Conservation (phyloP, 805 yeast species). For the Ogataea nitratoaversa region DNA sequence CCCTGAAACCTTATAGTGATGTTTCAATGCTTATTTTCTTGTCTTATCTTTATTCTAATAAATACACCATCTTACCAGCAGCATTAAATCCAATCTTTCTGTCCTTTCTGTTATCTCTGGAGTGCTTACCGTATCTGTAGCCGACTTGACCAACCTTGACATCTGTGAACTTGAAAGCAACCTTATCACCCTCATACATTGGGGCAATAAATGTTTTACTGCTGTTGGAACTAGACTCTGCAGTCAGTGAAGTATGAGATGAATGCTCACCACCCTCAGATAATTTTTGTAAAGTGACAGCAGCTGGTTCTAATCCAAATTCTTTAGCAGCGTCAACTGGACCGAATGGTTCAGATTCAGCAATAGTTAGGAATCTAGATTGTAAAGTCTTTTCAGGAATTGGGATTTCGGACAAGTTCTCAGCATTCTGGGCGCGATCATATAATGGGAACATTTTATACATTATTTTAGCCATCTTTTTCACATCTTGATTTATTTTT, state of each 20-base stretch:
- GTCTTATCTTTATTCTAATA: conserved; percentile 19
- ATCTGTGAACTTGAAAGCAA: conserved; percentile 68
- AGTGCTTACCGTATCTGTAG: conserved; percentile 83
- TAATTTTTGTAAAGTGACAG: conserved; percentile 65
- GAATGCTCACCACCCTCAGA: conserved; percentile 55
- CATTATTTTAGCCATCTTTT: conserved; percentile 56
- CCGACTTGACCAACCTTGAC: conserved; percentile 85
- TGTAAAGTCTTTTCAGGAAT: conserved; percentile 77
- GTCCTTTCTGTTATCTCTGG: conserved; percentile 85
- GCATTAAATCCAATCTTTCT: conserved; percentile 70
- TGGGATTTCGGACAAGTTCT: conserved; percentile 91
- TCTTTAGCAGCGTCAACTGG: conserved; percentile 91
- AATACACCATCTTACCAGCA: conserved; percentile 50
- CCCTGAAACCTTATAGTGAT: no score
- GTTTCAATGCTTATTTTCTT: not conserved
- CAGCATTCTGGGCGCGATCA: conserved; percentile 44
- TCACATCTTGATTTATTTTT: conserved; percentile 50
- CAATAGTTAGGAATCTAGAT: conserved; percentile 81
- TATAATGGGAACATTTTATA: conserved; percentile 80
- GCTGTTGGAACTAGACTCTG: conserved; percentile 12
- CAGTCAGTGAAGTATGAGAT: conserved; percentile 27
- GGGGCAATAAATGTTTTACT: conserved; percentile 49
- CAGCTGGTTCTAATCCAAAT: conserved; percentile 84
- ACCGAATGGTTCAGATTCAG: conserved; percentile 94
- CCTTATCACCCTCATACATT: conserved; percentile 63